Base-by-base conservation (phyloP, 805 yeast species). In the Kregervanrija delftensis region DNA sequence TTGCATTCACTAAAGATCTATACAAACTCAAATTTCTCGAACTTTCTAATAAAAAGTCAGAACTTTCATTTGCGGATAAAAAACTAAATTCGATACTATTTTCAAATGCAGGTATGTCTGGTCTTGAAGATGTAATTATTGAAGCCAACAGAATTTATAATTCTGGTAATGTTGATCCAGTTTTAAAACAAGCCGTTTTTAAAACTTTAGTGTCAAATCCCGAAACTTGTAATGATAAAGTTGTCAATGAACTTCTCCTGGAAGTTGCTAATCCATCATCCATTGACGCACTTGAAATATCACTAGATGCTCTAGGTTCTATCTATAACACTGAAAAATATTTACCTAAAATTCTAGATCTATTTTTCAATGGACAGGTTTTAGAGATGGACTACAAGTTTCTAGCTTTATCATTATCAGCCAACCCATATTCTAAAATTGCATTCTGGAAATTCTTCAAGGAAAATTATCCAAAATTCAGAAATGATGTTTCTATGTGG, bases 331-430 rank as follows among this genome's bases (percentile, higher is more conserved):
- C 57, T 9, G 63, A 59, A 11, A 35, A 42, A 8, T 63, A 68
- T 30, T 62, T 76, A 22, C 53, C 60, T n/a, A 56, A 57, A 40
- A 60, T 76, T 40, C 51, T 79, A n/a, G 58, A 52, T 0, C 53
- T 69, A 46, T 58, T 77, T 31, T 56, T 71, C 37, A 67, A 75
- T 33, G 68, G 69, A 2, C 57, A 66, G 34, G 68, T 81, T 33
- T 77, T 79, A 0, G 69, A 68, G 17, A 82, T 81, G 82, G 84
- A 81, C 54, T 68, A 74, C 14, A 77, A 76, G 53, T 76, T 72
- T 55, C 62, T 80, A 41, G 73, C 74, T 3, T 58, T 55, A 8
- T 60, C 75, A 22, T 64, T 81, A 33, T 68, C 76, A n/a, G 52
- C 61, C 8, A 81, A 81, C 57, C 49, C 70, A 6, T 53, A 51